Base-by-base conservation (phyloP, 2,329 filamentous ascomycete species). In the Hirsutella minnesotensis region DNA sequence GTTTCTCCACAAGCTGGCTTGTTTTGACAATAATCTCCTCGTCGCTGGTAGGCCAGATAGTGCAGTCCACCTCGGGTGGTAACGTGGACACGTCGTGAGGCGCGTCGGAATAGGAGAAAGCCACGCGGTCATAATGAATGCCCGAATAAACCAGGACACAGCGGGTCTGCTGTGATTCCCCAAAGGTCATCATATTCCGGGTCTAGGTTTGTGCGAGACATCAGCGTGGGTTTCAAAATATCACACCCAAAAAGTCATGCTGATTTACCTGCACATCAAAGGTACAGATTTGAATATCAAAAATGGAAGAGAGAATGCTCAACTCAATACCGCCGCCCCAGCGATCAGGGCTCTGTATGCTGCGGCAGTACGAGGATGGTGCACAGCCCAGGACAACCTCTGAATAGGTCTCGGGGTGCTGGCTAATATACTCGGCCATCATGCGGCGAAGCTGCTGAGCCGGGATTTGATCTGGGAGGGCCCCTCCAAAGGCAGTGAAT, bases 311-410 rank as follows among this genome's bases (percentile, higher is more conserved):
- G 15, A 96, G 66, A 45, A 95, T 90, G 44, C 79, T 80, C 18
- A 96, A 72, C 61, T 96, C 90, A 49, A 95, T 95, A 5, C 81
- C 86, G 5, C 90, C 90, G 41, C 90, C 90, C 90, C 90, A 96
- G 1, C 81, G 79, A 52, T 90, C 80, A 19, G 82, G 79, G 19
- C 80, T 77, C 49, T 83, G 79, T 49, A 96, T 94, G 71, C 83
- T 87, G 20, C 72, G 68, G 55, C 86, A 92, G 61, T 96, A 96
- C 27, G 81, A 75, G 42, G 80, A 72, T 0, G 83, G 83, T 2
- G 76, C 69, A 47, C 73, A 73, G 46, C 90, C 87, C 2, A 96
- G 70, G 29, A 95, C 78, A 0, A 78, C 88, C 49, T 82, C 77
- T 15, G 73, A 79, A 66, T 89, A 96, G 40, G 79, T 69, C 1